These are phyloP conservation scores for Adansonia rubrostipa DNA, from an alignment of 441 rosid genomes.

Conservation along the genomic window DNA sequence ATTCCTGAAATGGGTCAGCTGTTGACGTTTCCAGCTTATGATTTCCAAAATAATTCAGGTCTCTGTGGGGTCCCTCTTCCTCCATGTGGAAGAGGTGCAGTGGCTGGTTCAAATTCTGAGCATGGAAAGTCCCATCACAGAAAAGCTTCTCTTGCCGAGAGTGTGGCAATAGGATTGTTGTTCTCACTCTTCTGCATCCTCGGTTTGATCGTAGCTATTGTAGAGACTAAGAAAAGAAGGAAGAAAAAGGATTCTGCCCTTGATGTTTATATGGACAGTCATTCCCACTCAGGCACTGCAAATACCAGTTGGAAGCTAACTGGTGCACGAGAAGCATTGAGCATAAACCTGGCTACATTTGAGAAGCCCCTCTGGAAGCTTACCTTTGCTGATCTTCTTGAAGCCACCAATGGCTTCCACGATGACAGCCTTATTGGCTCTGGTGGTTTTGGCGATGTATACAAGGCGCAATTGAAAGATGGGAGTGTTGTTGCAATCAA, in stretches of 20 bases:
- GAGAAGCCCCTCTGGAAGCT: slow-evolving; percentile 83
- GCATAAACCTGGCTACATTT: slow-evolving; percentile 86
- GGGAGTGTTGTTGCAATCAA: slow-evolving; percentile 90
- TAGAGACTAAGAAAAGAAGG: slow-evolving; percentile 76
- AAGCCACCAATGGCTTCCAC: slow-evolving; percentile 86
- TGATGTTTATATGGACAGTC: slow-evolving; percentile 65
- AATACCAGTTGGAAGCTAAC: slow-evolving; percentile 75
- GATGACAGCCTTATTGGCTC: slow-evolving; percentile 82
- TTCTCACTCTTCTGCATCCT: slow-evolving; percentile 77
- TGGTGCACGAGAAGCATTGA: slow-evolving; percentile 71
- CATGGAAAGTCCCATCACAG: slow-evolving; percentile 56
- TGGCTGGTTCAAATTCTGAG: slow-evolving; percentile 36
- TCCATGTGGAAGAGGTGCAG: slow-evolving; percentile 43
- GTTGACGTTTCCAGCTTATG: slow-evolving; percentile 71
- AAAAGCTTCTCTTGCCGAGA: slow-evolving; percentile 64
- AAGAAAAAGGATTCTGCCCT: slow-evolving; percentile 61
- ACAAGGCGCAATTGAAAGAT: slow-evolving; percentile 85
- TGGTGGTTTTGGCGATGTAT: slow-evolving; percentile 98
- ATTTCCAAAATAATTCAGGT: slow-evolving; percentile 75
- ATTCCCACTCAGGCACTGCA: slow-evolving; percentile 68
- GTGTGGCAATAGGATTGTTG: slow-evolving; percentile 83
- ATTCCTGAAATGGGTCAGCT: slow-evolving; percentile 89
- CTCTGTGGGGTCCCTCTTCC: slow-evolving; percentile 89
- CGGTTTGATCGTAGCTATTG: slow-evolving; percentile 57
- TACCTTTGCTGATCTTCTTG: slow-evolving; percentile 87